Conservation (phyloP, 1,284 basidiomycete species). For the Agroathelia rolfsii region DNA sequence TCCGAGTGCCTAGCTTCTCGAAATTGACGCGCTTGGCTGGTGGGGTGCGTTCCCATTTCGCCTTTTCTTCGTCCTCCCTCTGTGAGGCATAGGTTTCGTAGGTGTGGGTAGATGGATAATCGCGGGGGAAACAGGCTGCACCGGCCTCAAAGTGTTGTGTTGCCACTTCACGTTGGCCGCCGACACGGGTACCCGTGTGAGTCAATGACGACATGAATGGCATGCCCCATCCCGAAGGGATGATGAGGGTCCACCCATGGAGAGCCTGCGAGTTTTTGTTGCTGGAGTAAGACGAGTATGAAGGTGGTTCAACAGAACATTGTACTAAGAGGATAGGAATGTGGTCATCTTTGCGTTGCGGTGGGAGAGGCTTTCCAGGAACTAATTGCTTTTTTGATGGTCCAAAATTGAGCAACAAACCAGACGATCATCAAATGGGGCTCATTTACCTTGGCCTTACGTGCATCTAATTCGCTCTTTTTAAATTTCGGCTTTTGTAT, state of each 20-base stretch:
- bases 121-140: constrained; percentile 67
- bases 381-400: constrained; percentile 72
- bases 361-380: constrained; percentile 63
- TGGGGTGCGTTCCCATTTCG: constrained; percentile 71
- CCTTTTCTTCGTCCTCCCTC: constrained; percentile 40
- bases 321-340: constrained; percentile 78
- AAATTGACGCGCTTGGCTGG: constrained; percentile 77
- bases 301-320: constrained; percentile 46
- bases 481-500: constrained; percentile 60
- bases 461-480: constrained; percentile 77
- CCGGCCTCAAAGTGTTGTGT: constrained; percentile 77
- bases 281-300: constrained; percentile 14
- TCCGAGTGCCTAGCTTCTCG: constrained; percentile 50
- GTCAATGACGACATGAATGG: constrained; percentile 75
- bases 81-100: constrained; percentile 40
- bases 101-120: constrained; percentile 53
- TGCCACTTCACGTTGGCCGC: constrained; percentile 68
- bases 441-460: constrained; percentile 54
- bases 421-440: not conserved
- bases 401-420: not conserved
- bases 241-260: constrained; percentile 77
- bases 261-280: constrained; percentile 28
- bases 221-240: constrained; percentile 85
- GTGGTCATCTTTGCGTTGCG: constrained; percentile 66
- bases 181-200: constrained; percentile 73